Evolutionary conservation across 2,329 filamentous ascomycete species (phyloP), one percentile per base, ranked within the genome.

Genomic region (Aspergillus fumigatus): DNA sequence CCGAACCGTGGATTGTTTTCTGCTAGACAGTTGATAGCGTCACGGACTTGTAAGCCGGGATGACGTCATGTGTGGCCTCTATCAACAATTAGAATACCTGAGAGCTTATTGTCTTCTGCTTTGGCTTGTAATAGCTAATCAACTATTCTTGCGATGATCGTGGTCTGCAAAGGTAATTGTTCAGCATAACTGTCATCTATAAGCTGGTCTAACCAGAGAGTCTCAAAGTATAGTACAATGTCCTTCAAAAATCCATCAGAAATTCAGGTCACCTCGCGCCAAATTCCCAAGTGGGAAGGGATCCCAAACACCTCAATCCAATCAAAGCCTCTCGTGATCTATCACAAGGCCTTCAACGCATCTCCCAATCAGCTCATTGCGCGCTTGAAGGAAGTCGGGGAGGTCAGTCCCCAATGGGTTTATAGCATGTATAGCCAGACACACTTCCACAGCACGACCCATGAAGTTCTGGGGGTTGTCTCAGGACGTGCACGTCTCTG

Each of bases 361-460:
- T 75, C 78, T 3, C 73, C 84, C 3, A 75, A 78, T 2, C 66
- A 75, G 1, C 81, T 88, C 50, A 82, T 87, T 65, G 67, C 76
- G 0, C 85, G 86, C 60, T 77, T 90, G 5, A 66, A 67, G 6
- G 65, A 69, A 3, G 68, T 83, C 17, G 80, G 79, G 7, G 82
- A 84, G 35, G 85, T 88, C 3, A 67, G 65, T 1, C 85, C 87
- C 0, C 83, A 87, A 66, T 89, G 86, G 87, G 79, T 83, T 26
- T 88, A 85, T 71, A 84, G 84, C 17, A 89, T 89, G 86, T 89
- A 87, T 70, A 71, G 69, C 38, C 81, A 79, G 5, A 84, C 81
- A 0, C 87, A 89, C 71, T 90, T 87, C 69, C 87, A 90, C 73
- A 84, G 78, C 63, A 88, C 81, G 0, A 80, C 83, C 0, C 86